Evolutionary conservation across 306 rosid genomes (phyloP).

Genomic region (Pyrus pyrifolia): DNA sequence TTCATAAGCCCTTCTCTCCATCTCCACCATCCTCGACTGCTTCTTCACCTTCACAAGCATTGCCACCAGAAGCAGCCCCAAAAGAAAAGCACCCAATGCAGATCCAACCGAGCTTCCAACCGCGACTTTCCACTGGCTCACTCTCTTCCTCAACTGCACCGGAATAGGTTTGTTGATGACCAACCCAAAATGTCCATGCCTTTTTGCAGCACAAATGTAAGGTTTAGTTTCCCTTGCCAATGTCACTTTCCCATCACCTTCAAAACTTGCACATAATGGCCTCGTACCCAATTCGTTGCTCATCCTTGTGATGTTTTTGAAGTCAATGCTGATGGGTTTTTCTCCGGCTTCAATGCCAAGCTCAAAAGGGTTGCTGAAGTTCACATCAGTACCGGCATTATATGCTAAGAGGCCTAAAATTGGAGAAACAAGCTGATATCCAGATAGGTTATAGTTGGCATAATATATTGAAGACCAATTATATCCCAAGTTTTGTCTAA

Average conservation of each 20-base stretch:
- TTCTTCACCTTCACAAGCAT: conserved; percentile 90
- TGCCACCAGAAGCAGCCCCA: conserved; percentile 80
- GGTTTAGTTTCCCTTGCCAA: conserved; percentile 44
- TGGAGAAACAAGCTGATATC: conserved; percentile 74
- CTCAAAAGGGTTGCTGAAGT: conserved; percentile 65
- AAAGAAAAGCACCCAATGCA: conserved; percentile 70
- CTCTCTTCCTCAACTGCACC: conserved; percentile 42
- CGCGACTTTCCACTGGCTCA: conserved; percentile 72
- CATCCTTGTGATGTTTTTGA: conserved; percentile 40
- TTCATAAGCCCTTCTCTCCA: conserved; percentile 88
- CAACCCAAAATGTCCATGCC: conserved; percentile 88
- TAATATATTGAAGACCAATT: conserved; percentile 74
- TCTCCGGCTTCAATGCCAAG: conserved; percentile 59
- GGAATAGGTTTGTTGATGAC: conserved; percentile 46
- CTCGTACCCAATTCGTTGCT: conserved; percentile 20
- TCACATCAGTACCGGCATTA: conserved; percentile 55
- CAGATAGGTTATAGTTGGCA: conserved; percentile 56
- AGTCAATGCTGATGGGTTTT: conserved; percentile 65
- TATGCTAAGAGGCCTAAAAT: conserved; percentile 75
- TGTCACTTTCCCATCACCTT: conserved; percentile 64
- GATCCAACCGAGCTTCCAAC: conserved; percentile 82
- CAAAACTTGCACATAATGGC: conserved; percentile 78
- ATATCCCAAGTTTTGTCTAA: conserved; percentile 61
- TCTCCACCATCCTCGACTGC: conserved; percentile 70
- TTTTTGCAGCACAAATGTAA: conserved; percentile 52